Evolutionary conservation across 2,329 filamentous ascomycete species (phyloP).

Genomic region (Chaetomium sp.): DNA sequence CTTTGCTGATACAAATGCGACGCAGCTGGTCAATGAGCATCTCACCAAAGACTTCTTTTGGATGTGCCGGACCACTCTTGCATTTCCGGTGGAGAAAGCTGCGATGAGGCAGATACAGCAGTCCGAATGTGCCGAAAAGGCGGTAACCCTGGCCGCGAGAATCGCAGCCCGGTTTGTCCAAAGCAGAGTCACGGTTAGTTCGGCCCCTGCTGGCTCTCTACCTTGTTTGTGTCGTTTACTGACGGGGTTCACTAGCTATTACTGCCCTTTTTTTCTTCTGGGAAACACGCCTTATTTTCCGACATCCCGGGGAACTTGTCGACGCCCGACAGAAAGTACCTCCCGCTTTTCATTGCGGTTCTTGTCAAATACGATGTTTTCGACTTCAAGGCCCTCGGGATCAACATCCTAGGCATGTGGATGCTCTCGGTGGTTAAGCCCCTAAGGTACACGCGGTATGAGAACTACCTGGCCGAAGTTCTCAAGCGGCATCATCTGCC

Average conservation of each 20-base stretch:
- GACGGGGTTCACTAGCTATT: constrained; percentile 28
- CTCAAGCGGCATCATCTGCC: constrained; percentile 37
- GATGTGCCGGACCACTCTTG: constrained; percentile 29
- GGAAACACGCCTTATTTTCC: constrained; percentile 46
- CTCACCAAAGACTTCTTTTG: constrained; percentile 42
- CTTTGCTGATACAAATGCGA: not conserved
- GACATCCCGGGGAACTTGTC: constrained; percentile 34
- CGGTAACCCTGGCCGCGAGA: constrained; percentile 39
- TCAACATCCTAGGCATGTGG: constrained; percentile 48
- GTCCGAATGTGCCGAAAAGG: constrained; percentile 37
- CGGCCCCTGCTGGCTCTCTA: not conserved
- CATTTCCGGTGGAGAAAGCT: constrained; percentile 19
- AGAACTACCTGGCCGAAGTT: constrained; percentile 43
- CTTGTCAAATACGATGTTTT: constrained; percentile 42
- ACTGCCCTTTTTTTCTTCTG: constrained; percentile 39
- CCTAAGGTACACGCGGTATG: constrained; percentile 38
- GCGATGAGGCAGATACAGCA: constrained; percentile 18
- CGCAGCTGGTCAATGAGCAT: constrained; percentile 42
- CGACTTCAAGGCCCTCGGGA: constrained; percentile 41
- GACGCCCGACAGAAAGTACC: constrained; percentile 37
- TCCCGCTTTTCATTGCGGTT: constrained; percentile 46
- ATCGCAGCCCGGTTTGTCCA: constrained; percentile 41
- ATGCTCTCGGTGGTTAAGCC: constrained; percentile 47
- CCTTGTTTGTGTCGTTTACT: too few relatives aligned
- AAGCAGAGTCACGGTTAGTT: constrained; percentile 36